phyloP scores from a whole-genome alignment of 192 early-diverging fungal species.

The Kappamyces sp. region DNA sequence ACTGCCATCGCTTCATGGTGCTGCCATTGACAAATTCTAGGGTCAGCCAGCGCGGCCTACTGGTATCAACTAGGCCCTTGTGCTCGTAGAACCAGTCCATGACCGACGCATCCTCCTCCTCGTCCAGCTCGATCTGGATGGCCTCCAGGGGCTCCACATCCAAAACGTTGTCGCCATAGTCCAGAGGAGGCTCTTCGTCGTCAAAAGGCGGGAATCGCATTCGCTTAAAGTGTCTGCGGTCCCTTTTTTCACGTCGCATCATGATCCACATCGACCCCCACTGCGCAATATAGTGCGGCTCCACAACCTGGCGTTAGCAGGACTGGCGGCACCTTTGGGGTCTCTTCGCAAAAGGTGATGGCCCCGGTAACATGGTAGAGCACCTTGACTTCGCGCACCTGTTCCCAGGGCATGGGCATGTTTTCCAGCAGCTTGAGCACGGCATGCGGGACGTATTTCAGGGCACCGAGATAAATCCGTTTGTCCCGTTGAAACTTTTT shows the following conservation, averaged over 20 bases:
- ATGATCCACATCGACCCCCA: conserved; percentile 99
- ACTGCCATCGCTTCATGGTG: conserved; percentile 82
- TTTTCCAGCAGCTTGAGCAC: conserved; percentile 97
- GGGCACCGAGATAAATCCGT: conserved; percentile 94
- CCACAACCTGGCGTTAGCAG: conserved; percentile 48
- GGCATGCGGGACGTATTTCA: conserved; percentile 98
- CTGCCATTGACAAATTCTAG: conserved; percentile 78
- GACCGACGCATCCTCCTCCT: conserved; percentile 87
- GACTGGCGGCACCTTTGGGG: conserved; percentile 57
- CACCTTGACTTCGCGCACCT: conserved; percentile 90
- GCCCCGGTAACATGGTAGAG: conserved; percentile 98
- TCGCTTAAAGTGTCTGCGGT: conserved; percentile 95
- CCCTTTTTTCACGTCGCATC: conserved; percentile 98
- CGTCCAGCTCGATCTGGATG: conserved; percentile 98
- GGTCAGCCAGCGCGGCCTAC: conserved; percentile 22
- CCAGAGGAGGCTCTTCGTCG: conserved; percentile 97
- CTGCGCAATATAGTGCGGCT: conserved; percentile 96
- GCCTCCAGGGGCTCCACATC: conserved; percentile 97
- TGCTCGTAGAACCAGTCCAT: conserved; percentile 97
- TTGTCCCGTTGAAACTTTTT: conserved; percentile 97
- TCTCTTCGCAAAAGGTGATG: conserved; percentile 96
- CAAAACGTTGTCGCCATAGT: conserved; percentile 97
- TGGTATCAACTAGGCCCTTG: conserved; percentile 69
- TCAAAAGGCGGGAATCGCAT: conserved; percentile 98
- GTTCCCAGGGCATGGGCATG: conserved; percentile 99